Base-by-base conservation (phyloP, 257 asterid species). In the Craterostigma plantagineum region DNA sequence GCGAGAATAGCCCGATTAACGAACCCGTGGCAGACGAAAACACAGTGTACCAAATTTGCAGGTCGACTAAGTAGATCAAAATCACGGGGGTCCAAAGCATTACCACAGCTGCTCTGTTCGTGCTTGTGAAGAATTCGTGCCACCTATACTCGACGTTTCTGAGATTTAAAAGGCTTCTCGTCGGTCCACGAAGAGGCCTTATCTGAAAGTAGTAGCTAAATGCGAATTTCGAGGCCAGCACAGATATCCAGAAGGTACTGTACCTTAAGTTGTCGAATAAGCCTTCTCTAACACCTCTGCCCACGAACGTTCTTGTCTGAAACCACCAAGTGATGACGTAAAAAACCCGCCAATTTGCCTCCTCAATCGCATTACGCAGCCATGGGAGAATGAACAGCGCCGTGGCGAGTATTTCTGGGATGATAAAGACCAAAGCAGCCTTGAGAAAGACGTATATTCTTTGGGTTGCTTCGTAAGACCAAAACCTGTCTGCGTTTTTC, bases 271-370 rank as follows among this genome's bases (percentile, higher is more conserved):
- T 81, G 65, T 68, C 75, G 33, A 86, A n/a, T 15, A 86, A 81
- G 49, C 97, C 97, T 63, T 86, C 97, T 58, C 94, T 64, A 10
- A 81, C 71, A 40, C 94, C 97, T 14, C 97, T 67, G 17, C 94
- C 97, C 33, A 86, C 97, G 48, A 73, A 86, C 9, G 70, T 47
- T 16, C 91, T 66, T 46, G 76, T 69, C 18, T 81, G 65, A 57
- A 78, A 86, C 97, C 97, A 86, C 97, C 97, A 86, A 14, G 87
- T 75, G 9, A 73, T 12, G 41, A 67, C 67, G 48, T 62, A 68
- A n/a, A 81, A 53, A 35, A 78, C 51, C 0, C 50, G 56, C 87
- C 91, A 78, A 50, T 86, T 64, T 3, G 74, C 70, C 57, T 71
- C 77, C 53, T 86, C 94, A 45, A 86, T 63, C 50, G 64, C 18